Base-by-base conservation (phyloP, 495 filamentous ascomycete species). In the Trichoderma erinaceum region DNA sequence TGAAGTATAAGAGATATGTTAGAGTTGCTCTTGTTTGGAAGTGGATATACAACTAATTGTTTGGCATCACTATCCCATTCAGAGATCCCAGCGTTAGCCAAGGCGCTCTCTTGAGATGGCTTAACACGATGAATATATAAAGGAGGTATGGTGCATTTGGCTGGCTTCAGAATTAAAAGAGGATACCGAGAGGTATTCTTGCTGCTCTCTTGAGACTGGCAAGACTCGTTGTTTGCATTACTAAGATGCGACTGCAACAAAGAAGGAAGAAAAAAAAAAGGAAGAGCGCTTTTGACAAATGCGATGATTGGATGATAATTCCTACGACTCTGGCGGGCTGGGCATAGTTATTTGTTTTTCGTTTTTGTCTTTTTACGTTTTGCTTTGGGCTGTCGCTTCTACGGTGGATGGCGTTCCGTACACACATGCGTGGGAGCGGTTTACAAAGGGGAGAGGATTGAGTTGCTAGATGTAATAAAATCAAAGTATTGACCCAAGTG, bases 241-340 rank as follows among this genome's bases (percentile, higher is more conserved):
- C 5, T 58, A 23, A 27, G 21, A 21, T 58, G 6, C 21, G n/a
- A 12, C 7, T 58, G 50, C 4, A 23, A 23, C 21, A 56, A 56
- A 6, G 21, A 16, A 58, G 50, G n/a, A 2, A 12, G 12, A 5
- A 58, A 6, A 16, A 12, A n/a, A 61, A 52, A 23, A 23, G 48
- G 21, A 21, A 52, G 21, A 52, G 48, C 48, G 48, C 16, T 23
- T 23, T 61, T 32, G 56, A 25, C 25, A 38, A 32, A 35, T 3
- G 56, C 25, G 25, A 61, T 61, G 56, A 61, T 32, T 61, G 56
- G 56, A 61, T 61, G 56, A 61, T 18, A 32, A 61, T 32, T 61
- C 56, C 56, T 32, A 61, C 23, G 25, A 61, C 56, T 61, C 25
- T 61, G 11, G n/a, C 3, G 25, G 27, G 27, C 56, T 15, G 23